Evolutionary conservation across 2,329 filamentous ascomycete genomes (phyloP), one percentile per base, ranked within the genome.

Genomic region (Phaeoacremonium minimum): DNA sequence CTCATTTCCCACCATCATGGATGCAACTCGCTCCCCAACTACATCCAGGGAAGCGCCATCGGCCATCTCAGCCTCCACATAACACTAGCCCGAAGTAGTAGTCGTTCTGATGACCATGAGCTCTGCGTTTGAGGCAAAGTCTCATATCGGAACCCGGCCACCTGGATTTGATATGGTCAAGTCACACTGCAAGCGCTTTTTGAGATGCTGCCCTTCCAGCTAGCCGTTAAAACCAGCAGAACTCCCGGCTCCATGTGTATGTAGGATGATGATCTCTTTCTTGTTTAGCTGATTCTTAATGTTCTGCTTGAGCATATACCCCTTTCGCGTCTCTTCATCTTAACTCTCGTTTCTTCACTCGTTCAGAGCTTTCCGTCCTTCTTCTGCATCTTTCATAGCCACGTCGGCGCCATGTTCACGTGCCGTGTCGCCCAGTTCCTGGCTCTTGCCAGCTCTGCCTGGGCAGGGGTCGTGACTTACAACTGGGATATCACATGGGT

Each of bases 401-500:
- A 26, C n/a, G n/a, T n/a, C 22, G 22, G 22, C 22, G 22, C 22
- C 22, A 44, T 44, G 41, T 18, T n/a, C 22, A 17, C 22, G 8
- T 14, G 18, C 14, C 32, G 14, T 17, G 15, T 26, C 15, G 12
- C 30, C 7, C 13, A 35, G 8, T 18, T 43, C 19, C 26, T 49
- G 40, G 37, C 38, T 22, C 44, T 55, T 35, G 49, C 50, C 15
- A 41, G 45, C 7, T 18, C 47, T 17, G 48, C 45, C 32, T 42
- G 39, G 22, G 57, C 62, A 6, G 55, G 42, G 5, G 57, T 54
- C 0, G 56, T 66, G 14, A 56, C 52, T 4, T 58, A 57, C 41
- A 46, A 61, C 42, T 68, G 63, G 62, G 52, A 59, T 20, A 51
- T 61, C 29, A 62, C 56, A 7, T 68, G 64, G 64, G 61, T 68